A percentile compares a stretch with the other conserved stretches of the same genome.
Conservation (phyloP, 495 filamentous ascomycete genomes). For the Neurospora intermedia region DNA sequence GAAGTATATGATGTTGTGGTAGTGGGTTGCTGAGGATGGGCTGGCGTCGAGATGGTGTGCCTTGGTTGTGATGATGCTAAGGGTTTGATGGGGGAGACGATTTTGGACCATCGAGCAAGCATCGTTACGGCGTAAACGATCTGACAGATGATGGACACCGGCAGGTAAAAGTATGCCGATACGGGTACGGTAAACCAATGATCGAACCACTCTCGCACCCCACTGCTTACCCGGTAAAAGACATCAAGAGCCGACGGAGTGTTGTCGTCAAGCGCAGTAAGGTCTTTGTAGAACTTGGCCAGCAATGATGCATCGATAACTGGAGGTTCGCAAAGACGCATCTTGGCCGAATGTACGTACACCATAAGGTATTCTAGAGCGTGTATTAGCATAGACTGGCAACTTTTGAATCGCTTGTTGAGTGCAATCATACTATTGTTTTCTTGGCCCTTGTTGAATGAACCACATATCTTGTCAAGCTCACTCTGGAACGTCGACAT, state of each 20-base stretch:
- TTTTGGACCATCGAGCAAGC: slow-evolving; percentile 14
- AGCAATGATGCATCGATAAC: slow-evolving; percentile 14
- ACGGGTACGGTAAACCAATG: slow-evolving; percentile 29
- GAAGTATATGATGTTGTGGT: background rate
- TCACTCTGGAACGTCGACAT: slow-evolving; percentile 21
- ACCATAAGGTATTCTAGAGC: background rate
- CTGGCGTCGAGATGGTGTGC: background rate
- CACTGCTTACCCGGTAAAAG: slow-evolving; percentile 11
- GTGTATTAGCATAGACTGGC: background rate
- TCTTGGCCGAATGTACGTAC: slow-evolving; percentile 13
- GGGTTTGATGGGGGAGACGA: background rate
- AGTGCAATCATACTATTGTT: background rate
- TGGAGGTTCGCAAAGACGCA: slow-evolving; percentile 23
- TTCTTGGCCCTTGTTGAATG: slow-evolving; percentile 6
- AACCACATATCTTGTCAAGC: slow-evolving; percentile 16
- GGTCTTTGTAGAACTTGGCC: slow-evolving; percentile 19
- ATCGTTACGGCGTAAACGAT: slow-evolving; percentile 29
- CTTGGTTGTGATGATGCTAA: background rate
- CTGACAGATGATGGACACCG: slow-evolving; percentile 24
- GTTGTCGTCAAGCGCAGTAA: slow-evolving; percentile 20
- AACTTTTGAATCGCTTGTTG: background rate
- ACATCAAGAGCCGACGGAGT: slow-evolving; percentile 20
- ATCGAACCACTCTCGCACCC: slow-evolving; percentile 30
- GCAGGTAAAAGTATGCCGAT: slow-evolving; percentile 26
- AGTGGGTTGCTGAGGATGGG: background rate